Base-by-base conservation (phyloP, 2,329 filamentous ascomycete genomes). In the Graphiopsis chlorocephala region DNA sequence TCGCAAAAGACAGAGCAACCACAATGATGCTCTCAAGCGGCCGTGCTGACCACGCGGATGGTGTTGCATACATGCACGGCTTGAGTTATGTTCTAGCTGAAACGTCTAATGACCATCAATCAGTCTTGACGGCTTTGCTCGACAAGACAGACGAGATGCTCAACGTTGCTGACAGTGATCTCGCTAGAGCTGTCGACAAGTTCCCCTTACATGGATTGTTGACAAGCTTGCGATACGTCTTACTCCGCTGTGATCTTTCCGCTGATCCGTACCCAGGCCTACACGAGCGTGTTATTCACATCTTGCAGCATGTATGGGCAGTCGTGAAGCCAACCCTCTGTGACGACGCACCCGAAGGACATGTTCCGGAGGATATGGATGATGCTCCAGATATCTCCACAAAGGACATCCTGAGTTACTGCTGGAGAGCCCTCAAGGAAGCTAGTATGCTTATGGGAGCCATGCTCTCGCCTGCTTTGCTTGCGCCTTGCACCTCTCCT, bases 361-460 rank as follows among this genome's bases (percentile, higher is more conserved):
- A 95, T 75, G 81, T 92, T 3, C 90, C 89, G 0, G 88, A 93
- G 60, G 91, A 94, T 28, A 76, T 92, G n/a, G 89, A 90, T 45
- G 88, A 90, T 35, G 80, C 86, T 17, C 84, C 89, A 4, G 90
- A 88, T 0, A 83, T 92, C 2, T 89, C 90, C 60, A 93, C 92
- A 0, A 98, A 97, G 74, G 92, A 96, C 71, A 84, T 96, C 20
- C 79, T 99, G 55, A 98, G 94, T 69, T 99, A 95, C 76, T 97
- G 93, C 67, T 99, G 97, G 85, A 87, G 95, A 71, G 92, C 93
- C 6, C 83, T 97, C n/a, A 94, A 97, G 67, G 95, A 99, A 78
- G 92, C 93, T 26, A 97, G 92, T 90, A 92, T 80, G 66, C 78
- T 66, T 12, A 64, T 65, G 63, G 57, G 56, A n/a, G 33, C 58